Percentiles rank a stretch among this genome's conserved stretches.
These are phyloP conservation scores for Coniochaeta sp. DNA, from an alignment of 2,329 filamentous ascomycete species.

Conservation along the genomic window DNA sequence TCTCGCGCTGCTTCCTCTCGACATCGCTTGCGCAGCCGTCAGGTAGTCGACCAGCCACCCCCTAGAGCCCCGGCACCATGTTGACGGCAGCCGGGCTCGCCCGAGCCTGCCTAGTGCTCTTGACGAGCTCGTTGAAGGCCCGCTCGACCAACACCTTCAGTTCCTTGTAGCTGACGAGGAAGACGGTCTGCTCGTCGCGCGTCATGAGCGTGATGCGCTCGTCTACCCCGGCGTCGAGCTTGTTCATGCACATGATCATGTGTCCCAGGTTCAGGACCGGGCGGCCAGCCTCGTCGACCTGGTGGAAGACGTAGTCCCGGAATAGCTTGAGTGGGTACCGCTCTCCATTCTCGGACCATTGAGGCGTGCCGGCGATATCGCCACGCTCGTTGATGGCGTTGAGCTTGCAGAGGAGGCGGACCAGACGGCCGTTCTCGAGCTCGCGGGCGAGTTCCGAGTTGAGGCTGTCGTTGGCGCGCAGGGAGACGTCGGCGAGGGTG, in stretches of 20 bases:
- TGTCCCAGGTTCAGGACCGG: slow-evolving; percentile 83
- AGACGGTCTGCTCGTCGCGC: slow-evolving; percentile 82
- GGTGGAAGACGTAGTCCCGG: slow-evolving; percentile 95
- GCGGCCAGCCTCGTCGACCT: slow-evolving; percentile 78
- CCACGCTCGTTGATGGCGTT: slow-evolving; percentile 84
- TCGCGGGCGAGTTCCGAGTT: slow-evolving; percentile 68
- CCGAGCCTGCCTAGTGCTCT: slow-evolving; percentile 24
- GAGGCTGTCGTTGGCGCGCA: slow-evolving; percentile 74
- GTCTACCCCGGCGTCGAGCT: slow-evolving; percentile 81
- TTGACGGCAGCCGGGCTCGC: not conserved
- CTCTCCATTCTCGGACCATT: slow-evolving; percentile 90
- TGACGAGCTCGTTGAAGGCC: slow-evolving; percentile 52
- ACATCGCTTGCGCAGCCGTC: not conserved
- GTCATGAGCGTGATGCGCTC: slow-evolving; percentile 82
- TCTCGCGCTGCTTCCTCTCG: too few relatives aligned
- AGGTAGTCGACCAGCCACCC: not conserved
- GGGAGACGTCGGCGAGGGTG: slow-evolving; percentile 65
- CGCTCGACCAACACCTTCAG: slow-evolving; percentile 59
- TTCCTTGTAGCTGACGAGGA: slow-evolving; percentile 87
- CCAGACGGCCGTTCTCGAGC: slow-evolving; percentile 81
- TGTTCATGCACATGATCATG: slow-evolving; percentile 80
- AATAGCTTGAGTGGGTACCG: slow-evolving; percentile 92
- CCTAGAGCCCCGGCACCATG: slow-evolving; percentile 1
- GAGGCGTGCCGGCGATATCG: slow-evolving; percentile 68
- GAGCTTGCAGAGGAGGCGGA: slow-evolving; percentile 74